A percentile compares a stretch with the other conserved stretches of the same genome.
Conservation (phyloP, 176 grass and related monocot species). For the Triticum monococcum region DNA sequence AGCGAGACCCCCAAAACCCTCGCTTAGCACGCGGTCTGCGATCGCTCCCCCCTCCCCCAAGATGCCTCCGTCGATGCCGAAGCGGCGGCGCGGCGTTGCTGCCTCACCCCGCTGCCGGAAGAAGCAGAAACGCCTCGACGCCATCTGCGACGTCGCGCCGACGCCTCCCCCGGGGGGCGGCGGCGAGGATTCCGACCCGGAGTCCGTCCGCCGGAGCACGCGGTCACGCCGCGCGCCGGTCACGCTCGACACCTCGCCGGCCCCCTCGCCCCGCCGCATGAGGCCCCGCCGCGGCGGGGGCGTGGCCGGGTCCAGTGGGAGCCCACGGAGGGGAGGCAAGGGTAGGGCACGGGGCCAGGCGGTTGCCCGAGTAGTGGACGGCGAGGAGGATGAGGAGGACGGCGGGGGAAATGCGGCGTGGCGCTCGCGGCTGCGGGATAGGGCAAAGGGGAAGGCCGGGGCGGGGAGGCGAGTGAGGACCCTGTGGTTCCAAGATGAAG, state of each 20-base stretch:
- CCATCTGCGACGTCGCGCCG: conserved; percentile 60
- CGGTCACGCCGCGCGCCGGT: conserved; percentile 69
- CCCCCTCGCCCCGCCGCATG: conserved; percentile 58
- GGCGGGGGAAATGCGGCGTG: conserved; percentile 44
- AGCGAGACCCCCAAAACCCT: conserved; percentile 39
- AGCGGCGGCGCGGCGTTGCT: conserved; percentile 56
- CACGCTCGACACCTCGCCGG: conserved; percentile 77
- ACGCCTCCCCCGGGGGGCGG: background rate
- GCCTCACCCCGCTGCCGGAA: conserved; percentile 48
- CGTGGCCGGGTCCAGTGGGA: conserved; percentile 34
- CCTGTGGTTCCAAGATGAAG: conserved; percentile 33
- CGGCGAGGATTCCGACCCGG: conserved; percentile 31
- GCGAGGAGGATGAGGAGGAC: conserved; percentile 30
- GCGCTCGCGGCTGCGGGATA: conserved; percentile 66
- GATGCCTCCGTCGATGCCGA: conserved; percentile 43
- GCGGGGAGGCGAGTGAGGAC: conserved; percentile 35
- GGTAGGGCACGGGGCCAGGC: conserved; percentile 18
- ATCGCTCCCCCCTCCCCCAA: background rate
- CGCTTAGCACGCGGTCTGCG: background rate
- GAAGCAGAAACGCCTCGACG: conserved; percentile 91
- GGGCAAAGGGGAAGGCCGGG: conserved; percentile 59
- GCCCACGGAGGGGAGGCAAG: conserved; percentile 39
- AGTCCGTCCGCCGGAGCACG: conserved; percentile 64
- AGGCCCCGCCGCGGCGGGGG: conserved; percentile 31
- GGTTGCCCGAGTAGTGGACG: conserved; percentile 18